Evolutionary conservation across 768 basidiomycete species (phyloP), one percentile per base, ranked within the genome.

Genomic region (Bullera alba): DNA sequence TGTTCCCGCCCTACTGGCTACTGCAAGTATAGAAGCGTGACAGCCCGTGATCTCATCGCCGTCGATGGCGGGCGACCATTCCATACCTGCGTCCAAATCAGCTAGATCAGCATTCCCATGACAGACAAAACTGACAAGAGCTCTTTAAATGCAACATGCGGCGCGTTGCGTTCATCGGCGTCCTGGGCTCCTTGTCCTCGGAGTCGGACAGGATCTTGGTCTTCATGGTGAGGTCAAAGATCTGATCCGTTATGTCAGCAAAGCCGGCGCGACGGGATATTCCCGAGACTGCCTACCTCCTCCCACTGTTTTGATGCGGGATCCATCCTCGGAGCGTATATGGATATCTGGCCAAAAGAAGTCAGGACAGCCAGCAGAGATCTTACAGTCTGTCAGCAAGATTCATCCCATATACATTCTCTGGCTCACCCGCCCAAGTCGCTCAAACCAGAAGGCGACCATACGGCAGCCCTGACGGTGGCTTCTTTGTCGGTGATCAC

Each of bases 391-490:
- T 51, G 16, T 51, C 30, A 44, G 39, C 32, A 3, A 10, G 16
- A 14, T 23, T 1, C 10, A 46, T 26, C 39, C 17, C 7, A 44
- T 2, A 14, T 22, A 21, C n/a, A 37, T 3, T 3, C 16, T 4
- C 27, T 2, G 6, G 39, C 65, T 50, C 39, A 65, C 66, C 63
- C 54, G 32, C 66, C 66, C 2, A 65, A 34, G 41, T 61, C 60
- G n/a, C 43, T 57, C 32, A 68, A 25, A 8, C 61, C 63, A 4
- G 63, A 60, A 5, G 66, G 60, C 7, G 63, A 65, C 66, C 66
- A 68, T 4, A 57, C 49, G 8, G 59, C 58, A 23, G 45, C 25
- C 44, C 52, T 38, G 0, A 54, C 44, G 6, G 50, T 35, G 7
- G 51, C 32, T 16, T 60, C 58, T 12, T 47, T 51, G 14, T 54